Evolutionary conservation across 2,329 filamentous ascomycete species (phyloP).

Genomic region (Colletotrichum sp.): DNA sequence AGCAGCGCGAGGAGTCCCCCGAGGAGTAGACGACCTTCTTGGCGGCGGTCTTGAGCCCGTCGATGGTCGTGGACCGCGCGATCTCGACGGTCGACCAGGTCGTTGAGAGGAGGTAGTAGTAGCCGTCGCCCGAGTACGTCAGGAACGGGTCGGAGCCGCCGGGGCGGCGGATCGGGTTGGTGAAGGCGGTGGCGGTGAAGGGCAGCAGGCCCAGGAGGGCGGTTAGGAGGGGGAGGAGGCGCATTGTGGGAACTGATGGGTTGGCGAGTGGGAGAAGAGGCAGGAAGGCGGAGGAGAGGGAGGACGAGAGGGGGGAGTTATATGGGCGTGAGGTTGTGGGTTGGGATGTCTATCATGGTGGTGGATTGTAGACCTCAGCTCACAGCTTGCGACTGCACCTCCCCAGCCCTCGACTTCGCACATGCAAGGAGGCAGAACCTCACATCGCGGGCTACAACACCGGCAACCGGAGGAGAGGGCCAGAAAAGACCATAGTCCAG

Average conservation of each 20-base stretch:
- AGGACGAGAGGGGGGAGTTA: neutral
- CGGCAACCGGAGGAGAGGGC: neutral
- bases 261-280: neutral
- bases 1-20: conserved; percentile 48
- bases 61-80: conserved; percentile 56
- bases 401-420: neutral
- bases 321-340: neutral
- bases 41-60: conserved; percentile 57
- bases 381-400: too few species aligned
- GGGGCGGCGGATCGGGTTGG: conserved; percentile 55
- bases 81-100: conserved; percentile 61
- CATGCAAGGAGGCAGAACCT: neutral
- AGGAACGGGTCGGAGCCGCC: conserved; percentile 60
- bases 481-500: neutral
- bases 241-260: neutral
- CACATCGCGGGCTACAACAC: neutral
- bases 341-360: neutral
- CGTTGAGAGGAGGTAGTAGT: conserved; percentile 62
- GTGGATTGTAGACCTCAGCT: too few species aligned
- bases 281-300: neutral
- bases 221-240: conserved; percentile 17
- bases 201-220: conserved; percentile 12
- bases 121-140: conserved; percentile 51
- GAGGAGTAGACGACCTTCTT: conserved; percentile 57
- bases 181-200: conserved; percentile 37